Evolutionary conservation across 2,329 filamentous ascomycete species (phyloP), one percentile per base, ranked within the genome.

Genomic region (Neonectria sp.): DNA sequence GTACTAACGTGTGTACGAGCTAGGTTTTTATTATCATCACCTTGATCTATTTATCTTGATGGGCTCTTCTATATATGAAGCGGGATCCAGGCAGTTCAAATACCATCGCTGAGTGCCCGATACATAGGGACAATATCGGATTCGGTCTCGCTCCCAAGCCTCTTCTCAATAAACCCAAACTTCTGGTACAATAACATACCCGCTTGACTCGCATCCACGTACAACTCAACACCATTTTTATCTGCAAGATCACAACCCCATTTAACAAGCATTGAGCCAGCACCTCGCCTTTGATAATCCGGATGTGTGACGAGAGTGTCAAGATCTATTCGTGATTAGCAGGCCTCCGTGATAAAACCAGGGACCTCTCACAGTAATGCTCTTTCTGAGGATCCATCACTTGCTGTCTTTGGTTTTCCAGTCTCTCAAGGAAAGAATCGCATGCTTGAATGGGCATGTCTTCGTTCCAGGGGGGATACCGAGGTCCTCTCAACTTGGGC

Each of bases 301-400:
- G 73, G 75, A 31, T 76, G 75, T 0, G 75, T 77, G 2, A 57
- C 75, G 3, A 77, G 33, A 1, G 74, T 76, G 43, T 77, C 75
- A 1, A 76, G 68, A 57, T 76, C 74, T 74, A 33, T 4, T n/a
- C 7, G 6, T n/a, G 13, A 15, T 51, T 31, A 60, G 33, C 12
- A 37, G 13, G 3, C 12, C 35, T 37, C 35, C 13, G 5, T 15
- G 35, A 17, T 37, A 17, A 17, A 37, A 6, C 13, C 12, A 17
- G 15, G 35, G 13, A 17, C 13, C 13, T n/a, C 62, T 56, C 29
- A 71, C 71, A 71, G 46, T 73, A 73, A 45, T 73, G 68, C 24
- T 37, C 35, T 37, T 55, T 69, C 8, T 55, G 31, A 2, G 57
- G n/a, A 3, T 61, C 68, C 71, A 73, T 73, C 9, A 73, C 71